A percentile compares a stretch with the other conserved stretches of the same genome.
These are phyloP conservation scores for Gigaspora rosea DNA, from an alignment of 192 early-diverging fungal genomes.

Conservation along the genomic window DNA sequence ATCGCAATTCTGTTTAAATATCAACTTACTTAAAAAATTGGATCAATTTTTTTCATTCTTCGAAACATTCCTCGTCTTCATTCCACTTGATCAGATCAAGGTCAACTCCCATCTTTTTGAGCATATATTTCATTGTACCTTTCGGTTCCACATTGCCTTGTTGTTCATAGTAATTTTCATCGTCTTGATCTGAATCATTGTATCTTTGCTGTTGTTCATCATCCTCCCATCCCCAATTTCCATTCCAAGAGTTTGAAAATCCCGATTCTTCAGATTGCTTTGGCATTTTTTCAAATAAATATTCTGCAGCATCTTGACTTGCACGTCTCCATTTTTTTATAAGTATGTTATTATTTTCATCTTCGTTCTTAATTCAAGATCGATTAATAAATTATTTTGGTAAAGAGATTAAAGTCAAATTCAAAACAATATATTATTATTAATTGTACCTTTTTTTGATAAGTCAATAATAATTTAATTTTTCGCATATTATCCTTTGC, in stretches of 20 bases:
- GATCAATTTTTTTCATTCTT: slow-evolving; percentile 1
- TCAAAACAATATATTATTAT: neutral
- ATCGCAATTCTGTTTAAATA: no score
- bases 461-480: neutral
- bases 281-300: neutral
- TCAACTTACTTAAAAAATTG: no score
- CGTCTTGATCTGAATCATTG: slow-evolving; percentile 3
- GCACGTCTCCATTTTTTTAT: slow-evolving; percentile 15
- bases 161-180: neutral
- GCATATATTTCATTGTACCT: slow-evolving; percentile 22
- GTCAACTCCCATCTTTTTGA: slow-evolving; percentile 16
- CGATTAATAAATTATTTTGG: neutral
- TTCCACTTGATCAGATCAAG: slow-evolving; percentile 22
- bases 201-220: neutral
- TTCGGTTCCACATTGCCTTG: neutral
- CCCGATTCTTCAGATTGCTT: neutral
- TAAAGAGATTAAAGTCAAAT: neutral
- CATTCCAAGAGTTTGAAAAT: neutral
- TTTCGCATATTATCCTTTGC: neutral
- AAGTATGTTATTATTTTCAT: neutral
- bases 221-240: slow-evolving; percentile 1
- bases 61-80: slow-evolving; percentile 29
- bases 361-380: neutral
- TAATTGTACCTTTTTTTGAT: slow-evolving; percentile 18
- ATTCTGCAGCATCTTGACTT: slow-evolving; percentile 28